A percentile compares a stretch with the other conserved stretches of the same genome.
These are phyloP conservation scores for Chrysoporthe deuterocubensis DNA, from an alignment of 2,329 filamentous ascomycete species.

Conservation along the genomic window DNA sequence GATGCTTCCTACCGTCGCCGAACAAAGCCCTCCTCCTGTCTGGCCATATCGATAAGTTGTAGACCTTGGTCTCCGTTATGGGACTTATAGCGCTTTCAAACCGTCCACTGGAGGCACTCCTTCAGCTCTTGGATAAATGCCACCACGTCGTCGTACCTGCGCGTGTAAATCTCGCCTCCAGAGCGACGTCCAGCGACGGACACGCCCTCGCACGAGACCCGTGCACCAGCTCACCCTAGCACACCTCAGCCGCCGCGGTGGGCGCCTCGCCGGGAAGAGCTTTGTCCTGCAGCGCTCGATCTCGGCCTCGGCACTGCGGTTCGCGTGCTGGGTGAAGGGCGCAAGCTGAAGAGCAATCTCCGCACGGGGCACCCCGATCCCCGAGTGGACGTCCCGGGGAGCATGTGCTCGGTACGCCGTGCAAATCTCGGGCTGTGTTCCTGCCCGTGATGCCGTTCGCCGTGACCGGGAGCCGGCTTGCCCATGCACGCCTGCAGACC, in stretches of 20 bases:
- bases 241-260: too few species aligned
- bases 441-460: not conserved
- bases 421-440: too few species aligned
- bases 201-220: not conserved
- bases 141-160: not conserved
- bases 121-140: not conserved
- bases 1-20: not conserved
- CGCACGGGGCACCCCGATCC: too few species aligned
- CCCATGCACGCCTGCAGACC: not conserved
- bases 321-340: not conserved
- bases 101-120: too few species aligned
- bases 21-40: not conserved
- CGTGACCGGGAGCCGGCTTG: not conserved
- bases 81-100: not conserved
- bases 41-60: not conserved
- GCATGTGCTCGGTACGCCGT: not conserved
- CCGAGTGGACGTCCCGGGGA: too few species aligned
- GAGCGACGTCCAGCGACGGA: not conserved
- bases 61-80: not conserved
- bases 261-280: not conserved
- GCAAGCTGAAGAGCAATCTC: not conserved
- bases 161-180: not conserved
- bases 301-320: not conserved
- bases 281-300: not conserved
- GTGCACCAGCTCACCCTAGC: too few species aligned